These are phyloP conservation scores for sorghum (Sorghum bicolor) DNA, from an alignment of 176 grass and related monocot species.

Conservation along the genomic window DNA sequence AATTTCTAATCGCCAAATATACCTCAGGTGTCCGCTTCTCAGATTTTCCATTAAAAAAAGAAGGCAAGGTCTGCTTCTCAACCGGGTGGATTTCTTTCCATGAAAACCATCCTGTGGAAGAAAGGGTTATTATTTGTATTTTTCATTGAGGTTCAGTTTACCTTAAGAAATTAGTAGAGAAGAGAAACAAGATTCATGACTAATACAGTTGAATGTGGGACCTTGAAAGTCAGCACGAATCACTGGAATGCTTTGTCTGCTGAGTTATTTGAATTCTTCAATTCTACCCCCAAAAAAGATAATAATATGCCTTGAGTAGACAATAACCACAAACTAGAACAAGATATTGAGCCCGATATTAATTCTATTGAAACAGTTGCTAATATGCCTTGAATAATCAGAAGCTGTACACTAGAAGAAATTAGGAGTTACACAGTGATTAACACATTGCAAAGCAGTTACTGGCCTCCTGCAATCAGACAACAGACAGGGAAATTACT, in stretches of 20 bases:
- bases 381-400: conserved; percentile 21
- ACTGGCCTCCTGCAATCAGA: conserved; percentile 12
- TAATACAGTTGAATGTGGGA: conserved; percentile 8
- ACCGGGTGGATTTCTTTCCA: conserved; percentile 80
- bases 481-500: not conserved
- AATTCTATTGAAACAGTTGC: conserved; percentile 6
- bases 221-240: conserved; percentile 25
- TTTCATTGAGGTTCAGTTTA: conserved; percentile 5
- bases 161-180: conserved; percentile 3
- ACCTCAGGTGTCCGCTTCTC: conserved; percentile 77
- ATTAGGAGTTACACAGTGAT: not conserved
- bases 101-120: conserved; percentile 91
- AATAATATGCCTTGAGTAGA: conserved; percentile 13
- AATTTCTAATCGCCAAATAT: conserved; percentile 88
- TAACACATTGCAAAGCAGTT: not conserved
- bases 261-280: conserved; percentile 8
- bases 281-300: not conserved
- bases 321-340: not conserved
- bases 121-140: conserved; percentile 29
- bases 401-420: conserved; percentile 10
- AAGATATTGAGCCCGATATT: not conserved
- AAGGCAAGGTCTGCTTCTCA: conserved; percentile 86
- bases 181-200: conserved; percentile 4
- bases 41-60: conserved; percentile 89
- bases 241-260: conserved; percentile 1